Conservation (phyloP, 1,139 yeast genomes). For the Scheffersomyces parashehatae region DNA sequence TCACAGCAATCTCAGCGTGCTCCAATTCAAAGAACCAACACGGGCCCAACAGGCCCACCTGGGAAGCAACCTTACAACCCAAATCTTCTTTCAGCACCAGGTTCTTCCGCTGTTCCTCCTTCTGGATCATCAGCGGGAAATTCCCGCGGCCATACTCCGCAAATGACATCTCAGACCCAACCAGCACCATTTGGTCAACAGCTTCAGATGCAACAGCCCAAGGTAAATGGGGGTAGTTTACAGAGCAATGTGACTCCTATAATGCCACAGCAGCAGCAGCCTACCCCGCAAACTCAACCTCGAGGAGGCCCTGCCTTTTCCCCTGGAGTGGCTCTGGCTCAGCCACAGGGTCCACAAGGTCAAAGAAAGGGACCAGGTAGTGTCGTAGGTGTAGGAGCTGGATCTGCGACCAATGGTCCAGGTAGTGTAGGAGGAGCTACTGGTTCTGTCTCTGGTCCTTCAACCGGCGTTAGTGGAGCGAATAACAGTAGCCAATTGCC, state of each 20-base stretch:
- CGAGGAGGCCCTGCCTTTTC: conserved; percentile 8
- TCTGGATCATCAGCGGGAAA: conserved; percentile 19
- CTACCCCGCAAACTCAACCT: conserved; percentile 21
- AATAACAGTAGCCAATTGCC: background rate
- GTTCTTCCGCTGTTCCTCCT: conserved; percentile 26
- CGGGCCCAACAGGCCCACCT: conserved; percentile 4
- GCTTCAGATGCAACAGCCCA: conserved; percentile 9
- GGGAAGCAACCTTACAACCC: conserved; percentile 5
- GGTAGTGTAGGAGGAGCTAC: background rate
- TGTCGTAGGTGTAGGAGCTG: conserved; percentile 1
- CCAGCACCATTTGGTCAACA: conserved; percentile 13
- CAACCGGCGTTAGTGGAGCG: conserved; percentile 1
- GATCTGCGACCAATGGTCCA: background rate
- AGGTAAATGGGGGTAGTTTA: conserved; percentile 4
- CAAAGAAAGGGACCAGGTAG: conserved; percentile 1
- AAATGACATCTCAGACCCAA: conserved; percentile 25
- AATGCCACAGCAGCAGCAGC: conserved; percentile 18
- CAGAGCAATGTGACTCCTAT: conserved; percentile 8
- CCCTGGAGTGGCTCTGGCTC: background rate
- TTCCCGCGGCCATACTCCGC: conserved; percentile 31
- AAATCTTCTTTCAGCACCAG: conserved; percentile 20
- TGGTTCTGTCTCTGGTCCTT: background rate
- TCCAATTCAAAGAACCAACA: conserved; percentile 7
- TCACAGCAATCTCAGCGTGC: conserved; percentile 7
- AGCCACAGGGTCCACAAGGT: conserved; percentile 1